A percentile compares a stretch with the other conserved stretches of the same genome.
These are phyloP conservation scores for Ceraceosorus bombacis DNA, from an alignment of 1,284 basidiomycete species.

Conservation along the genomic window DNA sequence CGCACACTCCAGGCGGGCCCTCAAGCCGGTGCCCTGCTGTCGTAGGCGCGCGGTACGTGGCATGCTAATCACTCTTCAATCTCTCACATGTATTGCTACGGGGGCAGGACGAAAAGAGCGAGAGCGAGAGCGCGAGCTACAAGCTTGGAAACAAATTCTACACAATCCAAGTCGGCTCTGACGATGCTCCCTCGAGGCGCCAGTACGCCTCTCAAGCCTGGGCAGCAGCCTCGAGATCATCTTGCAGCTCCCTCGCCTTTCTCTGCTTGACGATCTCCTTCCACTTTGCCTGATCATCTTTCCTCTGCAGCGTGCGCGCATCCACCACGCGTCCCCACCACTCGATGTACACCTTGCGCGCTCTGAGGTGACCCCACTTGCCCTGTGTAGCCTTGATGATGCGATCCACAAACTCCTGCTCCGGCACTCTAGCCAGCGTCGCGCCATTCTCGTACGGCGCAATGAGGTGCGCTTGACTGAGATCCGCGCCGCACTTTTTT, in stretches of 20 bases:
- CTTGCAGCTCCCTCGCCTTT: conserved; percentile 13
- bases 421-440: conserved; percentile 10
- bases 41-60: background rate
- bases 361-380: background rate
- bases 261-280: conserved; percentile 8
- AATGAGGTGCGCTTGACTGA: background rate
- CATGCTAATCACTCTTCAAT: background rate
- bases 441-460: conserved; percentile 10
- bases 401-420: conserved; percentile 9
- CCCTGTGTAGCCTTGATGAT: background rate
- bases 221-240: background rate
- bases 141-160: background rate
- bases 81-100: background rate
- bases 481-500: conserved; percentile 8
- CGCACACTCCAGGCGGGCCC: background rate
- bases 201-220: background rate
- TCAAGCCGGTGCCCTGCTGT: background rate
- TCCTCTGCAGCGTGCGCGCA: conserved; percentile 12
- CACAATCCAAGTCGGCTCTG: background rate
- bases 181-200: background rate
- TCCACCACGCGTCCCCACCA: conserved; percentile 22
- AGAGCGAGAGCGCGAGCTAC: too few species aligned
- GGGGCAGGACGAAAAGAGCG: background rate
- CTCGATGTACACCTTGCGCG: conserved; percentile 16
- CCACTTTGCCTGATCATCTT: conserved; percentile 16